Percentiles rank a stretch among this genome's conserved stretches.
phyloP scores from a whole-genome alignment of 805 yeast genomes.

The Kuraishia capsulata region DNA sequence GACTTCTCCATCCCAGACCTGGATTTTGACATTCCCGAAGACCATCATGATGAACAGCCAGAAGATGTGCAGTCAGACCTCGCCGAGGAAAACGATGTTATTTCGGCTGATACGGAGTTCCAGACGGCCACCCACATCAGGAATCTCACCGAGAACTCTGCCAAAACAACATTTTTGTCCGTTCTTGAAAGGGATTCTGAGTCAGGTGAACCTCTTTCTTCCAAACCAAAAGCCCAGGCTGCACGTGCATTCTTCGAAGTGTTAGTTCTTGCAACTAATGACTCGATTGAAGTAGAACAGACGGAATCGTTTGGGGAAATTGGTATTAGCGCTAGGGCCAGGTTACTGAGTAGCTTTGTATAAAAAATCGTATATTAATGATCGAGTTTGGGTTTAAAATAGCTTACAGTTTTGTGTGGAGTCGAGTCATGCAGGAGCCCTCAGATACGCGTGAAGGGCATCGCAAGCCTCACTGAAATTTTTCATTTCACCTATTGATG shows the following conservation, averaged over 20 bases:
- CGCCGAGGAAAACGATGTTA: constrained; percentile 14
- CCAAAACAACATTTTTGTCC: constrained; percentile 20
- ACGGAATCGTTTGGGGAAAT: constrained; percentile 52
- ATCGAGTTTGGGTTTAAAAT: too few relatives aligned
- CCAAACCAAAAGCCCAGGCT: constrained; percentile 44
- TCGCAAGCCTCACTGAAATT: too few relatives aligned
- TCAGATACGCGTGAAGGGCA: too few relatives aligned
- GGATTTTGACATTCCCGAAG: constrained; percentile 12
- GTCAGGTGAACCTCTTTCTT: constrained; percentile 23
- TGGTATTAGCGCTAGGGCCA: constrained; percentile 24
- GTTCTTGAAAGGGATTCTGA: constrained; percentile 29
- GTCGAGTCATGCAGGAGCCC: too few relatives aligned
- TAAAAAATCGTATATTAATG: too few relatives aligned
- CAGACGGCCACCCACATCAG: constrained; percentile 41
- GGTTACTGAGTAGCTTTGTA: too few relatives aligned
- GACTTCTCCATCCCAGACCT: constrained; percentile 9
- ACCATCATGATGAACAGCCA: constrained; percentile 6
- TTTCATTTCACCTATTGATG: too few relatives aligned
- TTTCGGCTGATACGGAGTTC: constrained; percentile 24
- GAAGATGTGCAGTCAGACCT: constrained; percentile 10
- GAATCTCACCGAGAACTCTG: constrained; percentile 28
- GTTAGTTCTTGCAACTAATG: constrained; percentile 71
- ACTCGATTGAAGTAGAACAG: constrained; percentile 59
- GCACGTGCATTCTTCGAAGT: constrained; percentile 74
- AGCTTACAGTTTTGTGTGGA: too few relatives aligned